Percentiles rank a stretch among this genome's conserved stretches.
These are phyloP conservation scores for Olyra latifolia DNA, from an alignment of 176 grass and related monocot genomes.

Conservation along the genomic window DNA sequence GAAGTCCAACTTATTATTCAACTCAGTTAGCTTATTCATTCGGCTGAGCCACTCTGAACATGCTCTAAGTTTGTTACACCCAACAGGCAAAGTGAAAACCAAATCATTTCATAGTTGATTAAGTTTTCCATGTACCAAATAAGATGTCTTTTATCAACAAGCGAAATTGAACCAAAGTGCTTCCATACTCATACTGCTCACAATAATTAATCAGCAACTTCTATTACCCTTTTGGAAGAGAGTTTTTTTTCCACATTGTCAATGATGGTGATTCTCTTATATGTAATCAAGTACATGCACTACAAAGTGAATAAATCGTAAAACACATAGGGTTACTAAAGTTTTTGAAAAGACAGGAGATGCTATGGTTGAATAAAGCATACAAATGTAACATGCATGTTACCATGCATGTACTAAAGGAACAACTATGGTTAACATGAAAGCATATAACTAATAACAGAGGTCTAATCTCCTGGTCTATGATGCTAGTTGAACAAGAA, in stretches of 20 bases:
- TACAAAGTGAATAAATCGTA: constrained; percentile 11
- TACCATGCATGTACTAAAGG: constrained; percentile 24
- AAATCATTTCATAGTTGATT: constrained; percentile 25
- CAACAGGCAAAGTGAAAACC: neutral
- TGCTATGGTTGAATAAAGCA: constrained; percentile 6
- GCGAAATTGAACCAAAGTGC: constrained; percentile 1
- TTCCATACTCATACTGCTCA: constrained; percentile 6
- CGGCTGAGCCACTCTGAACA: too few relatives aligned
- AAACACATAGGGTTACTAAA: neutral
- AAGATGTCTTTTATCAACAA: constrained; percentile 17
- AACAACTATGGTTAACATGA: neutral
- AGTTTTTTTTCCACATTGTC: neutral
- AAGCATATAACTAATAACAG: constrained; percentile 5
- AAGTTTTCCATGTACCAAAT: neutral
- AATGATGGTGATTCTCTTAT: neutral
- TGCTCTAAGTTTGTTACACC: neutral
- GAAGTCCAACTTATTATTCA: too few relatives aligned
- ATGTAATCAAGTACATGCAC: constrained; percentile 25
- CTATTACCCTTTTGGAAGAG: constrained; percentile 24
- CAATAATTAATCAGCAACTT: constrained; percentile 6
- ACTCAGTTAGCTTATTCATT: too few relatives aligned
- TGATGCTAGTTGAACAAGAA: constrained; percentile 3
- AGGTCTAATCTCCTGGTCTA: neutral
- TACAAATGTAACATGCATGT: neutral
- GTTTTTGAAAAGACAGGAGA: neutral